Base-by-base conservation (phyloP, 768 basidiomycete genomes). In the Amanita rubescens region DNA sequence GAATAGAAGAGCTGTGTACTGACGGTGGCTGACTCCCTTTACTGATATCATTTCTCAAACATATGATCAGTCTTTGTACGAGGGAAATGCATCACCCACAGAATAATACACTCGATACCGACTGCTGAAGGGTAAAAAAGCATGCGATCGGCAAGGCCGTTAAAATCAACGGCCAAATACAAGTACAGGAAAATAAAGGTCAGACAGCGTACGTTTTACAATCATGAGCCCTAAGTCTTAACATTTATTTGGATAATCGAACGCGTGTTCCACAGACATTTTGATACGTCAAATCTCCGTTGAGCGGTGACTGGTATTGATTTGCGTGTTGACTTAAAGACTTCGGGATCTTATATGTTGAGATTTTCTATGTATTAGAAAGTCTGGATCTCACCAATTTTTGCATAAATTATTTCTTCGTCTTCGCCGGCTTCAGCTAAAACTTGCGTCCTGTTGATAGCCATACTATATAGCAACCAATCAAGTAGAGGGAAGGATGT, bases 291-390 rank as follows among this genome's bases (percentile, higher is more conserved):
- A 63, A 95, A 96, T 49, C 94, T 79, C 51, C 94, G 73, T 68
- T 98, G 95, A 30, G 70, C 78, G 0, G 90, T 93, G n/a, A 98
- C 91, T 5, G 95, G 95, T 48, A 98, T 91, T 2, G 87, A 87
- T 47, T 78, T 74, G 37, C 94, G 78, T 6, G 90, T 84, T 1
- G 82, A 79, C 39, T 76, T 62, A 56, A 93, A 71, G 42, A 72
- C 65, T 57, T 81, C 68, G 6, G 91, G 81, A 22, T 72, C 69
- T 74, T 58, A 41, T 3, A 10, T 33, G 14, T 20, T 7, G 0
- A 17, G 15, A 39, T n/a, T 3, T 10, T 37, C 24, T 11, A 17
- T 11, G 24, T 8, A 50, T 25, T 8, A 10, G 15, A 3, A 3
- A 25, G 8, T 8, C 3, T 30, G 27, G 1, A 46, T 69, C 88